Conservation (phyloP, 768 basidiomycete genomes). For the Amylocystis lapponica region DNA sequence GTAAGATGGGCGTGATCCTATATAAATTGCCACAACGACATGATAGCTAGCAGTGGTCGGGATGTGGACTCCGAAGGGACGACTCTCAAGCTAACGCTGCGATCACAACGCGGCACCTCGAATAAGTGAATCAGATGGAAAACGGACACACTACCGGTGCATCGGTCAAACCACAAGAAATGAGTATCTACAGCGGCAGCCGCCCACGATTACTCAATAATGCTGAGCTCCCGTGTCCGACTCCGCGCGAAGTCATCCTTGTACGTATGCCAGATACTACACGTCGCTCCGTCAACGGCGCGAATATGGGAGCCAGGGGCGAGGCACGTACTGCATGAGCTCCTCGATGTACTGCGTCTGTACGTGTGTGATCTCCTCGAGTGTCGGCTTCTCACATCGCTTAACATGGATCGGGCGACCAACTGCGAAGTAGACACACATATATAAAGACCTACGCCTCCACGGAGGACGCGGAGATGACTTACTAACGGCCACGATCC, state of each 20-base stretch:
- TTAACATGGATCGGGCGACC: conserved; percentile 83
- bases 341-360: conserved; percentile 91
- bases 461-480: conserved; percentile 18
- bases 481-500: conserved; percentile 95
- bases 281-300: neutral
- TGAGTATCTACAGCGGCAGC: too few relatives aligned
- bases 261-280: conserved; percentile 93
- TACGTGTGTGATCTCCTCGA: conserved; percentile 71
- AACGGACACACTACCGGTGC: too few relatives aligned
- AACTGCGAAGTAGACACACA: conserved; percentile 39
- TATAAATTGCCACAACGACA: too few relatives aligned
- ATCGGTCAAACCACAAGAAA: too few relatives aligned
- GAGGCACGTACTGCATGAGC: conserved; percentile 63
- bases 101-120: too few relatives aligned
- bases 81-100: too few relatives aligned
- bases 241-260: conserved; percentile 91
- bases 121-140: too few relatives aligned
- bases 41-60: too few relatives aligned
- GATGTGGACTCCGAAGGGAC: too few relatives aligned
- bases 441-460: neutral
- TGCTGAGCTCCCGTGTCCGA: conserved; percentile 68
- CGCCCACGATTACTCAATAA: conserved; percentile 70
- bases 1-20: too few relatives aligned
- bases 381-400: conserved; percentile 72
- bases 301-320: too few relatives aligned